These are phyloP conservation scores for Ceratobasidium sp. DNA, from an alignment of 1,284 basidiomycete species.

Conservation along the genomic window DNA sequence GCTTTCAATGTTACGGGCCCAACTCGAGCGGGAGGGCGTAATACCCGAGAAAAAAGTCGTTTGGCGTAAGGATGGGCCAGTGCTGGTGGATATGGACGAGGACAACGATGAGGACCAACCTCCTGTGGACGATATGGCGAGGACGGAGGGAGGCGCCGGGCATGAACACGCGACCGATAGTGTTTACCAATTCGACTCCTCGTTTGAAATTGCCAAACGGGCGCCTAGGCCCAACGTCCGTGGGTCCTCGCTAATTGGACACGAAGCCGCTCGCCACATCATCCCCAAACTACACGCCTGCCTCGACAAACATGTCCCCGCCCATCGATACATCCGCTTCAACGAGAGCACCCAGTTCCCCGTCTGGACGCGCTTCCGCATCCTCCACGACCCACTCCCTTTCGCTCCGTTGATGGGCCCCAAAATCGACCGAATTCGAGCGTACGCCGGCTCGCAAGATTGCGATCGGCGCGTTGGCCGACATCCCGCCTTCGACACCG, in stretches of 20 bases:
- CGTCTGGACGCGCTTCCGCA: constrained; percentile 3
- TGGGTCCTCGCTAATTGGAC: not conserved
- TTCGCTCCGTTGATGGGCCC: not conserved
- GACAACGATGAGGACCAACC: not conserved
- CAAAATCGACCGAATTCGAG: constrained; percentile 3
- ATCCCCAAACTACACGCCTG: not conserved
- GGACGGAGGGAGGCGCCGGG: not conserved
- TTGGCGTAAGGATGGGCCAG: not conserved
- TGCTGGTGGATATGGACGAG: not conserved
- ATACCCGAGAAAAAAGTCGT: not conserved
- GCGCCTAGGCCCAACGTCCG: not conserved
- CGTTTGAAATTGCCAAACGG: constrained; percentile 2
- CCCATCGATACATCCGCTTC: not conserved
- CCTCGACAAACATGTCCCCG: not conserved
- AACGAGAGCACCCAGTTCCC: not conserved
- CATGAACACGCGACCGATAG: no score
- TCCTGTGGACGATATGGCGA: not conserved
- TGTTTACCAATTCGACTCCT: no score
- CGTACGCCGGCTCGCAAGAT: not conserved
- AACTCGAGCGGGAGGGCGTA: not conserved
- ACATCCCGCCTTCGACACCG: not conserved
- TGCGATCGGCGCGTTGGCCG: not conserved
- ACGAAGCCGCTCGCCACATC: not conserved
- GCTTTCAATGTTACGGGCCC: not conserved
- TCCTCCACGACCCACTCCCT: not conserved